Evolutionary conservation across 2,329 filamentous ascomycete genomes (phyloP).

Genomic region (Fusarium sambucinum): DNA sequence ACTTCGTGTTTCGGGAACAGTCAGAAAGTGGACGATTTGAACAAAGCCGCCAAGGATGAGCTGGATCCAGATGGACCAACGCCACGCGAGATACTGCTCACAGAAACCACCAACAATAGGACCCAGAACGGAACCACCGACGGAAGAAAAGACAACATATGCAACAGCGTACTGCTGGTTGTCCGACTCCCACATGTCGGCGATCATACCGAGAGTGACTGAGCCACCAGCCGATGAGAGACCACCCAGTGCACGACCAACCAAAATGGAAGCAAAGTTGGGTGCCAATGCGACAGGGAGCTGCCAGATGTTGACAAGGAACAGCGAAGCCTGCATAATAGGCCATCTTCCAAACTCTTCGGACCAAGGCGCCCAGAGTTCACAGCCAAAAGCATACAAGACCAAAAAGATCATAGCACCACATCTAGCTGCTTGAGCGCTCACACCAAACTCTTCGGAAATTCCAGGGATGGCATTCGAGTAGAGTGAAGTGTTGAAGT

Average conservation of each 20-base stretch:
- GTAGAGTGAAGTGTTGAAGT: slow-evolving; percentile 81
- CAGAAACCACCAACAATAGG: slow-evolving; percentile 84
- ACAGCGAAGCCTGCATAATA: slow-evolving; percentile 77
- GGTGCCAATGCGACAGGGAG: slow-evolving; percentile 78
- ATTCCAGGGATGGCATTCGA: slow-evolving; percentile 77
- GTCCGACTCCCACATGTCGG: slow-evolving; percentile 78
- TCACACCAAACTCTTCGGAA: slow-evolving; percentile 74
- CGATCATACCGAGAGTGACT: slow-evolving; percentile 80
- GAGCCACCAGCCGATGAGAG: slow-evolving; percentile 79
- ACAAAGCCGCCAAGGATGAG: slow-evolving; percentile 80
- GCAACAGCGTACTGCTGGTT: slow-evolving; percentile 81
- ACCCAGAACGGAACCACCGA: slow-evolving; percentile 80
- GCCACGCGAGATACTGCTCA: slow-evolving; percentile 75
- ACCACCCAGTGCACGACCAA: slow-evolving; percentile 77
- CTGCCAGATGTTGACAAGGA: slow-evolving; percentile 83
- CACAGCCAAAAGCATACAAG: slow-evolving; percentile 85
- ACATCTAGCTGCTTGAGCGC: slow-evolving; percentile 74
- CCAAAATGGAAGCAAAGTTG: slow-evolving; percentile 78
- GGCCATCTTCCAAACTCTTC: slow-evolving; percentile 85
- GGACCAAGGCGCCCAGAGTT: slow-evolving; percentile 89
- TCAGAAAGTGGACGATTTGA: slow-evolving; percentile 73
- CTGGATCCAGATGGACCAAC: slow-evolving; percentile 85
- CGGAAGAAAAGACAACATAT: slow-evolving; percentile 82
- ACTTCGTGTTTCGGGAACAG: slow-evolving; percentile 82
- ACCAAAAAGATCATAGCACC: slow-evolving; percentile 85